A percentile compares a stretch with the other conserved stretches of the same genome.
Conservation (phyloP, 345 rosid genomes). For the Ailanthus altissimus region DNA sequence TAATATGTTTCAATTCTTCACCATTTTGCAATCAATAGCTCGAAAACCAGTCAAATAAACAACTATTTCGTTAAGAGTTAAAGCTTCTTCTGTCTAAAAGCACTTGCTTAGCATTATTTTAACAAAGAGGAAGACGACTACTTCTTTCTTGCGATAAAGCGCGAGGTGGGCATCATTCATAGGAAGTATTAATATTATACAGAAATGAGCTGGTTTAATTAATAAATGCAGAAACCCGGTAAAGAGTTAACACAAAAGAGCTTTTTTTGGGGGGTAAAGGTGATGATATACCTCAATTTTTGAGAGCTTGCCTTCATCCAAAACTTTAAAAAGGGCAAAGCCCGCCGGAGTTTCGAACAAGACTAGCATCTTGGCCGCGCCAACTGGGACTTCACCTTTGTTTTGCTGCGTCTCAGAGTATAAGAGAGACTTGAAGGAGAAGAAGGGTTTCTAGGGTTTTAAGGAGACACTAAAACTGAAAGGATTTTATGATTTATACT, state of each 20-base stretch:
- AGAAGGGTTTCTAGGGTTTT: too few relatives aligned
- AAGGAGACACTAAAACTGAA: too few relatives aligned
- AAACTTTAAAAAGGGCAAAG: constrained; percentile 66
- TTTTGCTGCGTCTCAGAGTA: too few relatives aligned
- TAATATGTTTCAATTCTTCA: too few relatives aligned
- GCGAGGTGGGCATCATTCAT: too few relatives aligned
- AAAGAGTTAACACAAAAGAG: background rate
- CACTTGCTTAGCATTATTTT: background rate
- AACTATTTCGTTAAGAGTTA: background rate
- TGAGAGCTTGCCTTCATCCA: constrained; percentile 67
- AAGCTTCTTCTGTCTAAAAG: background rate
- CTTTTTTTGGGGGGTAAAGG: too few relatives aligned
- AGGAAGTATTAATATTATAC: too few relatives aligned
- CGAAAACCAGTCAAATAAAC: background rate
- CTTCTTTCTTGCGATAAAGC: too few relatives aligned
- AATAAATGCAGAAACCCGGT: background rate
- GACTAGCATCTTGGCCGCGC: constrained; percentile 45
- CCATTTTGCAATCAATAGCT: background rate
- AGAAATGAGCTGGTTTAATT: too few relatives aligned
- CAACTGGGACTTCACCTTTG: background rate
- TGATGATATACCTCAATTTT: constrained; percentile 59
- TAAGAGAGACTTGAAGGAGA: too few relatives aligned
- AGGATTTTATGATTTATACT: too few relatives aligned
- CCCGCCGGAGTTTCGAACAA: constrained; percentile 80
- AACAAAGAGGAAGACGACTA: too few relatives aligned